These are phyloP conservation scores for Aspergillus sp. DNA, from an alignment of 2,329 filamentous ascomycete genomes.

Conservation along the genomic window DNA sequence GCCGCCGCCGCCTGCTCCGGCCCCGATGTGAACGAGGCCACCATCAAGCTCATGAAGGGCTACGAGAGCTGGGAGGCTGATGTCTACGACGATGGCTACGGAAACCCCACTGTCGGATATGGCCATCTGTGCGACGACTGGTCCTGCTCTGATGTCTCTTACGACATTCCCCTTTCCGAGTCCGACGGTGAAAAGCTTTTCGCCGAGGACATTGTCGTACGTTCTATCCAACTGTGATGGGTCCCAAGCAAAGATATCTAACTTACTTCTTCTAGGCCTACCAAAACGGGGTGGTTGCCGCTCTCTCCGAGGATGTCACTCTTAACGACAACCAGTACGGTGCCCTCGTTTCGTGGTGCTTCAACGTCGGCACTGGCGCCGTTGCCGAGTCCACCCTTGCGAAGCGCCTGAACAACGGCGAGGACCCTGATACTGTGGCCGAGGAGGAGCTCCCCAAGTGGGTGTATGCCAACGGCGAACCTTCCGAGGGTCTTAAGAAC, in stretches of 20 bases:
- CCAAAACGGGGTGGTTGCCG: conserved; percentile 41
- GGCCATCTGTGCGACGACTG: conserved; percentile 47
- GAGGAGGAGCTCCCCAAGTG: conserved; percentile 49
- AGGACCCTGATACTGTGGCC: conserved; percentile 41
- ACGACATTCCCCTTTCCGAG: conserved; percentile 45
- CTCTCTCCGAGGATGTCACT: conserved; percentile 32
- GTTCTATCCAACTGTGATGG: background rate
- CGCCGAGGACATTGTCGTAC: conserved; percentile 38
- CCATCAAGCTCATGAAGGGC: conserved; percentile 36
- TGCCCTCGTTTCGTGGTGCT: conserved; percentile 52
- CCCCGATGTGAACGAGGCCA: conserved; percentile 32
- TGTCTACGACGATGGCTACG: conserved; percentile 41
- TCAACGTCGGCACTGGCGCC: conserved; percentile 50
- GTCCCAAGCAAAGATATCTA: background rate
- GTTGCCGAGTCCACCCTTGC: conserved; percentile 42
- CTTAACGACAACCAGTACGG: conserved; percentile 54
- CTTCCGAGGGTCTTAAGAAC: conserved; percentile 41
- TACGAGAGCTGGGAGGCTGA: conserved; percentile 35
- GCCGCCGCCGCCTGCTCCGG: conserved; percentile 12
- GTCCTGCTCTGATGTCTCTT: conserved; percentile 46
- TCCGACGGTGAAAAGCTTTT: conserved; percentile 43
- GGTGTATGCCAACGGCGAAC: conserved; percentile 42
- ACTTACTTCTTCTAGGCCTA: conserved; percentile 16
- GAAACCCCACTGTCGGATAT: conserved; percentile 50
- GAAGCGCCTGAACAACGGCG: conserved; percentile 44